phyloP scores from a whole-genome alignment of 257 asterid genomes.

The Solanum pennellii region DNA sequence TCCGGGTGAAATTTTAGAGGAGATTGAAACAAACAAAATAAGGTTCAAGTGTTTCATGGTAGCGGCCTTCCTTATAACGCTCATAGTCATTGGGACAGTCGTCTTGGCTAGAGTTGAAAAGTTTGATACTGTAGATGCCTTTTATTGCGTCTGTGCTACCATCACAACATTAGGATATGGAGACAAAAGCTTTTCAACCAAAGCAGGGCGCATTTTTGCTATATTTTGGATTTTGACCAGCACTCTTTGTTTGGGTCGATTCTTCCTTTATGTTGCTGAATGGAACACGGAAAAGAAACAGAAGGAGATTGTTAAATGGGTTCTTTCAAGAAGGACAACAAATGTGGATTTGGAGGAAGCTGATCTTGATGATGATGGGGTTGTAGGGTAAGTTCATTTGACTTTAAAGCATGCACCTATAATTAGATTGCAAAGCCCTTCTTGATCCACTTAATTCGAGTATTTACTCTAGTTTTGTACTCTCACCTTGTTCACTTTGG shows the following conservation, averaged over 20 bases:
- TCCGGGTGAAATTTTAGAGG: conserved; percentile 33
- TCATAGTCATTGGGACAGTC: conserved; percentile 40
- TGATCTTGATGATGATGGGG: conserved; percentile 70
- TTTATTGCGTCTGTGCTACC: conserved; percentile 79
- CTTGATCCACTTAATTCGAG: neutral
- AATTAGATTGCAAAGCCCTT: neutral
- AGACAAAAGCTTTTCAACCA: conserved; percentile 79
- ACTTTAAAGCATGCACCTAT: neutral
- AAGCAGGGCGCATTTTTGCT: conserved; percentile 74
- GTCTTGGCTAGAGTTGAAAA: conserved; percentile 52
- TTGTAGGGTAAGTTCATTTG: conserved; percentile 42
- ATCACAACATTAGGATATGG: conserved; percentile 91
- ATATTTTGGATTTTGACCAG: conserved; percentile 73
- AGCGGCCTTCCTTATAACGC: conserved; percentile 28
- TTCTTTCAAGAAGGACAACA: conserved; percentile 53
- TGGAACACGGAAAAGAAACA: conserved; percentile 57
- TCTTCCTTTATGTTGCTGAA: conserved; percentile 67
- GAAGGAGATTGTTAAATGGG: conserved; percentile 41
- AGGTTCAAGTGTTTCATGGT: conserved; percentile 40
- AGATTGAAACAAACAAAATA: conserved; percentile 47
- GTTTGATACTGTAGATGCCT: conserved; percentile 49
- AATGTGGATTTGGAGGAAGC: conserved; percentile 81
- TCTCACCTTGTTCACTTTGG: neutral
- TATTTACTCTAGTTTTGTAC: neutral
- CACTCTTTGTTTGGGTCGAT: conserved; percentile 68